Conservation (phyloP, 352 stramenopile genomes). For the Pythium dissimile region DNA sequence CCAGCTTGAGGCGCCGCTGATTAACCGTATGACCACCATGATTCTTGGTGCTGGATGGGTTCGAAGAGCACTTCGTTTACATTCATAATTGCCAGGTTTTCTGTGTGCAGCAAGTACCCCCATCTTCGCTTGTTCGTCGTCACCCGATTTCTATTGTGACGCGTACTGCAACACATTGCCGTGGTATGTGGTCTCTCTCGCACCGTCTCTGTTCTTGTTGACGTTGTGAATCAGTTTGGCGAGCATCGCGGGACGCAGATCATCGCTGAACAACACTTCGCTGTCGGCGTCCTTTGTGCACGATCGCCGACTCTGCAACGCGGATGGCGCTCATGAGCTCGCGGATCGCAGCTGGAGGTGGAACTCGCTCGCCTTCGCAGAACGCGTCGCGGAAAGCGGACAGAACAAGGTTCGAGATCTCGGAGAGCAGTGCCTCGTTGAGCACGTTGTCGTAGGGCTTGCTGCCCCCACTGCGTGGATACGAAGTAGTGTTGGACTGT, state of each 20-base stretch:
- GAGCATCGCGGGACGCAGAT: background rate
- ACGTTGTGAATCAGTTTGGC: background rate
- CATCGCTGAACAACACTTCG: slow-evolving; percentile 18
- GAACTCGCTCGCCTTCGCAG: slow-evolving; percentile 24
- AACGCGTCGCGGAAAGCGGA: slow-evolving; percentile 51
- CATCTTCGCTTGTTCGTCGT: background rate
- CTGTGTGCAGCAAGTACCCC: slow-evolving; percentile 12
- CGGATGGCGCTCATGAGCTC: slow-evolving; percentile 20
- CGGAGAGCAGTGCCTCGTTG: slow-evolving; percentile 40
- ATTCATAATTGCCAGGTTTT: slow-evolving; percentile 16
- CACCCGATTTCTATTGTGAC: background rate
- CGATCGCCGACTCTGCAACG: slow-evolving; percentile 16
- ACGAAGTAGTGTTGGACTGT: background rate
- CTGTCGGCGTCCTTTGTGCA: slow-evolving; percentile 12
- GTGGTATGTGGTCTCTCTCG: slow-evolving; percentile 18
- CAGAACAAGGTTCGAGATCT: slow-evolving; percentile 54
- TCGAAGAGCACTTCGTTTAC: too few relatives aligned
- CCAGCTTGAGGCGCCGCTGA: background rate
- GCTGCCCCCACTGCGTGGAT: too few relatives aligned
- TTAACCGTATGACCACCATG: background rate
- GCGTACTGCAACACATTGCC: background rate
- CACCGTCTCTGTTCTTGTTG: background rate
- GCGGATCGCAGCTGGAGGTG: background rate
- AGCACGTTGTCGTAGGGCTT: slow-evolving; percentile 29
- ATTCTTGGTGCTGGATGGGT: background rate